Evolutionary conservation across 108 stramenopile genomes (phyloP).

Genomic region (Fragilariopsis cylindrus): DNA sequence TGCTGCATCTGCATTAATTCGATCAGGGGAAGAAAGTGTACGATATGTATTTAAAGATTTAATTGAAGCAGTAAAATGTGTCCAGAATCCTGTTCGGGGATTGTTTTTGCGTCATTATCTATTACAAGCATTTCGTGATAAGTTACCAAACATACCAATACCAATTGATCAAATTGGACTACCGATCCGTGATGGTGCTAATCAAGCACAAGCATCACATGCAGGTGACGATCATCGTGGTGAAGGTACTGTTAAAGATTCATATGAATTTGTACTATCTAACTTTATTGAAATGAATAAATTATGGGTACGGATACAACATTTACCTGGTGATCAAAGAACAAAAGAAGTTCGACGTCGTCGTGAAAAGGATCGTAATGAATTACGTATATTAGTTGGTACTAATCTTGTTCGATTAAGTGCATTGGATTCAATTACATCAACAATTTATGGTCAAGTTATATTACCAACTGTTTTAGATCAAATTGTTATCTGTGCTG

Average conservation of each 20-base stretch:
- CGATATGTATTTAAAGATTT: slow-evolving; percentile 93
- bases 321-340: slow-evolving; percentile 75
- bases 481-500: slow-evolving; percentile 90
- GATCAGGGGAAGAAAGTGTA: slow-evolving; percentile 64
- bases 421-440: slow-evolving; percentile 91
- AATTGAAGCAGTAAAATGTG: slow-evolving; percentile 95
- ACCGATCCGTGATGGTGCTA: background rate
- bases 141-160: slow-evolving; percentile 86
- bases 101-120: slow-evolving; percentile 98
- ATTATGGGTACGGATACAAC: slow-evolving; percentile 99
- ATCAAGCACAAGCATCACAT: background rate
- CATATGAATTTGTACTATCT: slow-evolving; percentile 90
- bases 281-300: slow-evolving; percentile 98
- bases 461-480: slow-evolving; percentile 87
- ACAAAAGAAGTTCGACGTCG: slow-evolving; percentile 83
- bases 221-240: slow-evolving; percentile 20
- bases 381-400: slow-evolving; percentile 95
- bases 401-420: slow-evolving; percentile 95
- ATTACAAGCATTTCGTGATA: slow-evolving; percentile 85
- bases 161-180: slow-evolving; percentile 16
- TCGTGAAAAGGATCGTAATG: slow-evolving; percentile 95
- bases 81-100: slow-evolving; percentile 98
- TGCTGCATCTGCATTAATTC: slow-evolving; percentile 93
- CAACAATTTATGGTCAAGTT: slow-evolving; percentile 75
- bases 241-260: slow-evolving; percentile 85